Conservation (phyloP, 2,329 filamentous ascomycete genomes). For the Trichoderma brevicompactum region DNA sequence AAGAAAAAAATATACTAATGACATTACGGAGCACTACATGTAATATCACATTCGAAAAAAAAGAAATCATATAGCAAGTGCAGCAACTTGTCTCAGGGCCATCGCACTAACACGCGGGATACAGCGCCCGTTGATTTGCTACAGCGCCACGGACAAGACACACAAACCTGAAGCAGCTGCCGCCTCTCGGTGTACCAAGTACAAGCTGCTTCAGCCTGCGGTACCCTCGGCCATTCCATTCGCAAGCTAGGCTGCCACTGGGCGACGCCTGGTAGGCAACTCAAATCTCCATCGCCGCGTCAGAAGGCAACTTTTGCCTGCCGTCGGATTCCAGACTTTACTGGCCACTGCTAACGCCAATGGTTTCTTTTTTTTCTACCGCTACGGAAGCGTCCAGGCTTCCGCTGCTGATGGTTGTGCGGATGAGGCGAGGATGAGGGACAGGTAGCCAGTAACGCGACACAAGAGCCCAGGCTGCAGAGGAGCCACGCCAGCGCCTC, state of each 20-base stretch:
- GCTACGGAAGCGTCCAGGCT: too few relatives aligned
- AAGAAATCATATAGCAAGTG: not conserved
- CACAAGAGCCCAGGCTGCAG: conserved; percentile 18
- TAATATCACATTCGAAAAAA: not conserved
- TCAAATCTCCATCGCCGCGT: not conserved
- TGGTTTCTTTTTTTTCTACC: not conserved
- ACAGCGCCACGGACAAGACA: not conserved
- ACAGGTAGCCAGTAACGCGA: not conserved
- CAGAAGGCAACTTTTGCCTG: not conserved
- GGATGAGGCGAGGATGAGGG: conserved; percentile 3
- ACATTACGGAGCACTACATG: too few relatives aligned
- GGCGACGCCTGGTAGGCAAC: conserved; percentile 9
- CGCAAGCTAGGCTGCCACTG: not conserved
- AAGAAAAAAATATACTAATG: not conserved
- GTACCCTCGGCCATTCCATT: conserved; percentile 22
- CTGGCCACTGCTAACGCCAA: conserved; percentile 4
- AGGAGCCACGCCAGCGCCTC: conserved; percentile 26
- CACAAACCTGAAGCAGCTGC: not conserved
- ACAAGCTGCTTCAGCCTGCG: conserved; percentile 14
- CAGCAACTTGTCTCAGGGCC: not conserved
- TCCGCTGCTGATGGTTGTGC: not conserved
- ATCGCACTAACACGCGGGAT: not conserved
- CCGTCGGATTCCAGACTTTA: too few relatives aligned
- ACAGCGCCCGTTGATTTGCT: not conserved
- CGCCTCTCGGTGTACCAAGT: not conserved